A percentile compares a stretch with the other conserved stretches of the same genome.
Conservation (phyloP, 2,329 filamentous ascomycete genomes). For the Cercospora beticola region DNA sequence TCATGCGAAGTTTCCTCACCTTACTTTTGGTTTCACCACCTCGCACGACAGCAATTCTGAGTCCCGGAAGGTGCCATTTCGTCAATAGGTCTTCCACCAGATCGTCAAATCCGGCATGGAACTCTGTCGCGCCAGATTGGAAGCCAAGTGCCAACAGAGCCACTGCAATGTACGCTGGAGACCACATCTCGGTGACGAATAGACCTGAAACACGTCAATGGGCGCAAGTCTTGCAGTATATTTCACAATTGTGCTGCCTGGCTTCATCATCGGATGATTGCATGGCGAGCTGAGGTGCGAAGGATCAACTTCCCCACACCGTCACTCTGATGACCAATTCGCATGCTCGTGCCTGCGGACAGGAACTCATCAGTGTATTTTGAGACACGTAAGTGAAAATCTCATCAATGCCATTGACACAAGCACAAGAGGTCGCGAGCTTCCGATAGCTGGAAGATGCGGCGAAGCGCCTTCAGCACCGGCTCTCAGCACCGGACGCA, state of each 20-base stretch:
- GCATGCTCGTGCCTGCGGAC: too few relatives aligned
- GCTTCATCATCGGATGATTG: not conserved
- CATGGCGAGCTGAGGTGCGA: not conserved
- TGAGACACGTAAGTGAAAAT: too few relatives aligned
- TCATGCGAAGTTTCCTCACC: not conserved
- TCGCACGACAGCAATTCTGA: slow-evolving; percentile 10
- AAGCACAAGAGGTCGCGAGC: not conserved
- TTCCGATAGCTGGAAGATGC: not conserved
- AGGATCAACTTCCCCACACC: not conserved
- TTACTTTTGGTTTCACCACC: not conserved
- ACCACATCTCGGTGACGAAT: not conserved
- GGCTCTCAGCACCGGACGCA: not conserved
- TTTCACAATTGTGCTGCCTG: not conserved
- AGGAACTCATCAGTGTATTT: not conserved
- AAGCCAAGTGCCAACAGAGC: not conserved
- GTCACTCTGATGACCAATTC: not conserved
- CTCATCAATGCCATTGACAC: not conserved
- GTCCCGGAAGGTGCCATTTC: slow-evolving; percentile 6
- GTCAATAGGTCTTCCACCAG: slow-evolving; percentile 4
- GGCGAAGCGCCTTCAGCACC: not conserved
- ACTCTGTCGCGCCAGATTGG: not conserved
- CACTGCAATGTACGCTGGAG: not conserved
- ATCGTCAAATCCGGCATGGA: slow-evolving; percentile 6
- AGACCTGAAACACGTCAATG: not conserved
- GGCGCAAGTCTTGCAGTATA: not conserved